Conservation (phyloP, 305 asterid species). For the Caryopteris hybrid region DNA sequence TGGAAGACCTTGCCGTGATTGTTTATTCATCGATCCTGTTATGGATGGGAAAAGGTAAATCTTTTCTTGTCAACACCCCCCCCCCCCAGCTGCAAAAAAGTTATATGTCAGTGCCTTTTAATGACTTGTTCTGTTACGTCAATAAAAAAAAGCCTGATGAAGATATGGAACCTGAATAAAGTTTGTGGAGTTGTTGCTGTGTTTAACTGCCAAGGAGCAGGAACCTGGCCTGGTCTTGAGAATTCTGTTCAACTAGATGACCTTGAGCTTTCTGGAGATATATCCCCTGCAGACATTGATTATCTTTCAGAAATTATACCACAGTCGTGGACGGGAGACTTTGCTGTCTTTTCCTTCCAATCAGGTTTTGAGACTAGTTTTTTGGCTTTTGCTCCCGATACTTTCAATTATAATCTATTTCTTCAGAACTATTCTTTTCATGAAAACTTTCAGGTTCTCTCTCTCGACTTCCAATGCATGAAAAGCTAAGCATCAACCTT, state of each 20-base stretch:
- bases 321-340: conserved; percentile 30
- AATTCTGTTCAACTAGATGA: neutral
- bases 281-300: conserved; percentile 49
- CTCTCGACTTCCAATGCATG: conserved; percentile 24
- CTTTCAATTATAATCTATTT: too few species aligned
- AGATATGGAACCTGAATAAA: conserved; percentile 58
- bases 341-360: conserved; percentile 47
- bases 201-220: conserved; percentile 65
- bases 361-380: conserved; percentile 32
- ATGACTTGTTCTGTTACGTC: neutral
- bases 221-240: conserved; percentile 50
- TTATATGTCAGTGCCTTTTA: too few species aligned
- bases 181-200: conserved; percentile 45
- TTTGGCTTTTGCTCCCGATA: too few species aligned
- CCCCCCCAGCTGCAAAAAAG: too few species aligned
- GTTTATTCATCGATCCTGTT: conserved; percentile 51
- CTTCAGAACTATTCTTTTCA: neutral
- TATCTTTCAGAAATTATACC: conserved; percentile 35
- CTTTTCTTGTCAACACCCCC: too few species aligned
- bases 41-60: conserved; percentile 44
- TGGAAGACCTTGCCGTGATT: conserved; percentile 51
- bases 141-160: conserved; percentile 40
- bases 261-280: conserved; percentile 31
- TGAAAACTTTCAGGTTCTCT: conserved; percentile 28
- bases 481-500: conserved; percentile 26